phyloP scores from a whole-genome alignment of 768 basidiomycete genomes.

The Leccinum subgranulosum region DNA sequence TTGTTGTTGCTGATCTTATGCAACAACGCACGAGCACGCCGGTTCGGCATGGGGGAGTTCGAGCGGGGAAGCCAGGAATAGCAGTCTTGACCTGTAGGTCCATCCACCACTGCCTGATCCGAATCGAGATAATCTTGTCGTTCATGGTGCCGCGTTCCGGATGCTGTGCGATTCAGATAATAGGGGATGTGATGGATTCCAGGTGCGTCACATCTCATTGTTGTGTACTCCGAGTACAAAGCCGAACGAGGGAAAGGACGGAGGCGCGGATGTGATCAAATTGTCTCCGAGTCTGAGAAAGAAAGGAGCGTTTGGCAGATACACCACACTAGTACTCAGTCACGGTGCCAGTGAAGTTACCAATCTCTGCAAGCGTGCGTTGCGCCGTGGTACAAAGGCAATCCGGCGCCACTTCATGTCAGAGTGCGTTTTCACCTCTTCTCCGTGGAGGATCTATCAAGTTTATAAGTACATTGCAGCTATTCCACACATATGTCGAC shows the following conservation, averaged over 20 bases:
- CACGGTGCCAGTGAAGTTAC: slow-evolving; percentile 31
- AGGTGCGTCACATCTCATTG: slow-evolving; percentile 38
- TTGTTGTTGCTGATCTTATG: background rate
- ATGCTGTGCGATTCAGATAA: slow-evolving; percentile 72
- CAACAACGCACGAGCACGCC: slow-evolving; percentile 21
- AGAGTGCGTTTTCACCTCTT: slow-evolving; percentile 1
- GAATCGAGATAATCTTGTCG: slow-evolving; percentile 70
- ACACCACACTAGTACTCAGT: slow-evolving; percentile 43
- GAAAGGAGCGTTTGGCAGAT: slow-evolving; percentile 55
- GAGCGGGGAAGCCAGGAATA: slow-evolving; percentile 65
- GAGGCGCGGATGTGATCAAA: slow-evolving; percentile 70
- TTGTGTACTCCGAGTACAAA: background rate
- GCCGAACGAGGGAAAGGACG: background rate
- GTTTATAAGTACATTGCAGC: background rate
- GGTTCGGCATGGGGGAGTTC: slow-evolving; percentile 75
- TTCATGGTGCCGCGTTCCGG: slow-evolving; percentile 53
- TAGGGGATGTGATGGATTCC: slow-evolving; percentile 71
- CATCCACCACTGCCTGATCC: slow-evolving; percentile 64
- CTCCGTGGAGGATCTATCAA: background rate
- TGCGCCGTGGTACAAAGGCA: slow-evolving; percentile 53
- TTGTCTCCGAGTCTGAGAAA: slow-evolving; percentile 54
- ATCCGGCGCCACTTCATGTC: slow-evolving; percentile 6
- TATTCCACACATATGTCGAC: slow-evolving; percentile 62
- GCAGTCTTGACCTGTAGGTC: slow-evolving; percentile 65
- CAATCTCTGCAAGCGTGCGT: slow-evolving; percentile 52